Percentiles rank a stretch among this genome's conserved stretches.
phyloP scores from a whole-genome alignment of 2,329 filamentous ascomycete species.

The Colletotrichum phormii region DNA sequence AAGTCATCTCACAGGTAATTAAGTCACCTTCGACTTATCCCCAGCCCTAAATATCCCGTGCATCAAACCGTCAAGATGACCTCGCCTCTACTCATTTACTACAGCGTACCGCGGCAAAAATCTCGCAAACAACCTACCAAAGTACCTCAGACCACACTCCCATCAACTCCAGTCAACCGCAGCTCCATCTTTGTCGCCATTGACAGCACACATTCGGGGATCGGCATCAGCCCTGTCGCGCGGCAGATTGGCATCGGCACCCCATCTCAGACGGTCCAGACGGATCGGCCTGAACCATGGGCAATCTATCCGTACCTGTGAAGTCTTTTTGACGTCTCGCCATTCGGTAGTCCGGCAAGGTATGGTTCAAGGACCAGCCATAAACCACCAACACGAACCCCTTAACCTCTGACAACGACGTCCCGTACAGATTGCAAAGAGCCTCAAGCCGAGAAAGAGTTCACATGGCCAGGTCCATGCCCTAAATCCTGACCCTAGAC shows the following conservation, averaged over 20 bases:
- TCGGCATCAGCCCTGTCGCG: not conserved
- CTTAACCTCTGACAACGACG: constrained; percentile 3
- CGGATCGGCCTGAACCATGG: constrained; percentile 2
- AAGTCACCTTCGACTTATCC: too few species aligned
- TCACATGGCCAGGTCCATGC: not conserved
- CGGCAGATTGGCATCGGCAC: not conserved
- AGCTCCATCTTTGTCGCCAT: constrained; percentile 1
- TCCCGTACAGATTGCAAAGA: not conserved
- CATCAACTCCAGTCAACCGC: not conserved
- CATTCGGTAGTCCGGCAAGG: constrained; percentile 7
- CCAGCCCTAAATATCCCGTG: too few species aligned
- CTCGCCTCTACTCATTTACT: too few species aligned
- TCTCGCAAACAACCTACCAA: not conserved
- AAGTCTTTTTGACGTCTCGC: not conserved
- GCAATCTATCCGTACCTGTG: not conserved
- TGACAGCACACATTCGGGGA: not conserved
- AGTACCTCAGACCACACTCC: not conserved
- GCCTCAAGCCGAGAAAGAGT: not conserved
- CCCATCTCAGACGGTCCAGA: not conserved
- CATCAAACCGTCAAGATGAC: too few species aligned
- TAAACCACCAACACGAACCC: not conserved
- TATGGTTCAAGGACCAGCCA: constrained; percentile 11
- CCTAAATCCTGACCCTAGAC: not conserved
- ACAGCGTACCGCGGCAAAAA: not conserved
- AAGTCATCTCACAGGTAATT: too few species aligned